phyloP scores from a whole-genome alignment of 2,329 filamentous ascomycete genomes.

The Ilyonectria sp. region DNA sequence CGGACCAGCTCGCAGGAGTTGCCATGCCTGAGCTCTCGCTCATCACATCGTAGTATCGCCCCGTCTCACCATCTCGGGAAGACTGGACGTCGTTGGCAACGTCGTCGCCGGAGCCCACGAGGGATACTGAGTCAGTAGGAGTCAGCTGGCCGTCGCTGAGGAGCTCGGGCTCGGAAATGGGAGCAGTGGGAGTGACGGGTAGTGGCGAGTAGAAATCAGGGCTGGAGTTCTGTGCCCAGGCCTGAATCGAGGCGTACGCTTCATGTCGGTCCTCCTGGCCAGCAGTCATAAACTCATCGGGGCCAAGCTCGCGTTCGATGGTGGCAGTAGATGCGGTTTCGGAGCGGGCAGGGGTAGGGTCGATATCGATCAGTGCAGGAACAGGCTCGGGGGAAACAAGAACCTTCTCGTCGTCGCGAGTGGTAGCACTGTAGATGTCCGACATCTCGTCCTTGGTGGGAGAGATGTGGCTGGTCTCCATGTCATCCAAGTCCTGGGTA shows the following conservation, averaged over 20 bases:
- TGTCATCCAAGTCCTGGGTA: slow-evolving; percentile 58
- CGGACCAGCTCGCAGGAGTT: slow-evolving; percentile 76
- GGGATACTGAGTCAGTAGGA: slow-evolving; percentile 71
- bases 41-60: slow-evolving; percentile 67
- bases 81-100: slow-evolving; percentile 60
- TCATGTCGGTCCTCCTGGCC: slow-evolving; percentile 63
- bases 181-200: slow-evolving; percentile 64
- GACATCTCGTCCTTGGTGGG: slow-evolving; percentile 66
- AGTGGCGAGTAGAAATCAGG: slow-evolving; percentile 74
- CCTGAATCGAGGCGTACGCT: slow-evolving; percentile 74
- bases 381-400: slow-evolving; percentile 39
- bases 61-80: slow-evolving; percentile 55
- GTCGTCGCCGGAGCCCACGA: slow-evolving; percentile 67
- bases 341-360: slow-evolving; percentile 38
- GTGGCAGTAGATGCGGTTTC: slow-evolving; percentile 47
- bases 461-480: slow-evolving; percentile 60
- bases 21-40: slow-evolving; percentile 72
- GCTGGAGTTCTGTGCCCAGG: slow-evolving; percentile 72
- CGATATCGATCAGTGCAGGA: slow-evolving; percentile 54
- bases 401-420: slow-evolving; percentile 52
- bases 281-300: slow-evolving; percentile 68
- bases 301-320: slow-evolving; percentile 54
- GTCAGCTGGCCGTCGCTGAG: slow-evolving; percentile 70
- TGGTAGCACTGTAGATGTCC: slow-evolving; percentile 72
- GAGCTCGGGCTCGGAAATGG: slow-evolving; percentile 67